phyloP scores from a whole-genome alignment of 345 rosid species.

The Hibiscus mutabilis region DNA sequence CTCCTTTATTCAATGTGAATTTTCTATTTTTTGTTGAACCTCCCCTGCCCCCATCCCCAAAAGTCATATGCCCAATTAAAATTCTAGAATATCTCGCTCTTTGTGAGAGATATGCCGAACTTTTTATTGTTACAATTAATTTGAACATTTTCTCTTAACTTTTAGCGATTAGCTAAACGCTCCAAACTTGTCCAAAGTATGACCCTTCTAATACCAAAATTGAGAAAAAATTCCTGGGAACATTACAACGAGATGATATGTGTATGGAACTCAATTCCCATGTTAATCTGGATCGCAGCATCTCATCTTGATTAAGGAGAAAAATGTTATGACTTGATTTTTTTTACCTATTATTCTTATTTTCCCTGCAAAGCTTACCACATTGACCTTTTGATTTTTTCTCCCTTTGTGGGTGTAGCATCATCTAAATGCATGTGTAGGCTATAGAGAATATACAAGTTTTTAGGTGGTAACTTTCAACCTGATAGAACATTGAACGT shows the following conservation, averaged over 20 bases:
- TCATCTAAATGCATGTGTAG: neutral
- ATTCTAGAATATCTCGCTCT: neutral
- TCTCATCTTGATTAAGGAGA: slow-evolving; percentile 3
- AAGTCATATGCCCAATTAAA: neutral
- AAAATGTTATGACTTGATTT: too few relatives aligned
- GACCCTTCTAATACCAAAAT: slow-evolving; percentile 1
- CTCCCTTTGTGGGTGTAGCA: neutral
- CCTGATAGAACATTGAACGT: slow-evolving; percentile 8
- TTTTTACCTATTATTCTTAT: neutral
- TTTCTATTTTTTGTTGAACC: neutral
- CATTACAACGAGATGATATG: neutral
- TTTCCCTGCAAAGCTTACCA: neutral
- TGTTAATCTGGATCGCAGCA: neutral
- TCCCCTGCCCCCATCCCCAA: neutral
- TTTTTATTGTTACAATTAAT: neutral
- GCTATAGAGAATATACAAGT: too few relatives aligned
- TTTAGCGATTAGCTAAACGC: neutral
- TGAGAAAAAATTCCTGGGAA: neutral
- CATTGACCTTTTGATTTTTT: neutral
- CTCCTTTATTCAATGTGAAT: neutral
- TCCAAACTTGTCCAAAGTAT: neutral
- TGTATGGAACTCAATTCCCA: neutral
- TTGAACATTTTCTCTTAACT: neutral
- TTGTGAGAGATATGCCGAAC: neutral
- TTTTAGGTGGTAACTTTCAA: slow-evolving; percentile 7